phyloP scores from a whole-genome alignment of 768 basidiomycete species.

The Auricularia auricula-judae region DNA sequence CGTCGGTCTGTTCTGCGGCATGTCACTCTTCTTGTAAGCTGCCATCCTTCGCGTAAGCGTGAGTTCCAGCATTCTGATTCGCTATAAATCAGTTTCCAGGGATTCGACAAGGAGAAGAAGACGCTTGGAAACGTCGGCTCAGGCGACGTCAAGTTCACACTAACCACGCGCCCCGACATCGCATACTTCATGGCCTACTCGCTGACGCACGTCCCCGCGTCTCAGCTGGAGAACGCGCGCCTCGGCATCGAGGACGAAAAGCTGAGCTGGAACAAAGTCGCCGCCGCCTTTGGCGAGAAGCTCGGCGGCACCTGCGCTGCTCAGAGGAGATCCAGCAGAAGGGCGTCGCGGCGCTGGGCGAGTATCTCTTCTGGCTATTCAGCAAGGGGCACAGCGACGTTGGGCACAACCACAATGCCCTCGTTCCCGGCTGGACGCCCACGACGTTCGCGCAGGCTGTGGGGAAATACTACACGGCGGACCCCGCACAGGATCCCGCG shows the following conservation, averaged over 20 bases:
- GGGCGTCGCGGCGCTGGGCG: neutral
- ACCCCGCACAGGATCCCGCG: no score
- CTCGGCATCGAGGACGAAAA: neutral
- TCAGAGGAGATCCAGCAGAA: neutral
- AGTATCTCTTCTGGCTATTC: neutral
- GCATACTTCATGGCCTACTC: conserved; percentile 11
- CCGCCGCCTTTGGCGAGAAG: neutral
- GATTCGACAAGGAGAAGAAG: conserved; percentile 8
- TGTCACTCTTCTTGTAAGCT: conserved; percentile 1
- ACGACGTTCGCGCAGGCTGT: neutral
- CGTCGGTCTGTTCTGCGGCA: conserved; percentile 8
- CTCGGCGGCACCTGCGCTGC: neutral
- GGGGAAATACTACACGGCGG: no score
- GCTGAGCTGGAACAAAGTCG: neutral
- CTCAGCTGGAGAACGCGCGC: neutral
- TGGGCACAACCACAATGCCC: neutral
- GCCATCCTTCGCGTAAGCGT: neutral
- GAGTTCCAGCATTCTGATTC: neutral
- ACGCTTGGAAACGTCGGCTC: conserved; percentile 10
- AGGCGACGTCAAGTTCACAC: conserved; percentile 8
- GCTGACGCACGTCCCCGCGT: conserved; percentile 4
- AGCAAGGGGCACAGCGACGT: neutral
- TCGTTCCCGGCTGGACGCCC: neutral
- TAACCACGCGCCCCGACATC: conserved; percentile 11
- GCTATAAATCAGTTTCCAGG: neutral